Conservation (phyloP, 2,329 filamentous ascomycete genomes). For the Pseudopithomyces maydicus region DNA sequence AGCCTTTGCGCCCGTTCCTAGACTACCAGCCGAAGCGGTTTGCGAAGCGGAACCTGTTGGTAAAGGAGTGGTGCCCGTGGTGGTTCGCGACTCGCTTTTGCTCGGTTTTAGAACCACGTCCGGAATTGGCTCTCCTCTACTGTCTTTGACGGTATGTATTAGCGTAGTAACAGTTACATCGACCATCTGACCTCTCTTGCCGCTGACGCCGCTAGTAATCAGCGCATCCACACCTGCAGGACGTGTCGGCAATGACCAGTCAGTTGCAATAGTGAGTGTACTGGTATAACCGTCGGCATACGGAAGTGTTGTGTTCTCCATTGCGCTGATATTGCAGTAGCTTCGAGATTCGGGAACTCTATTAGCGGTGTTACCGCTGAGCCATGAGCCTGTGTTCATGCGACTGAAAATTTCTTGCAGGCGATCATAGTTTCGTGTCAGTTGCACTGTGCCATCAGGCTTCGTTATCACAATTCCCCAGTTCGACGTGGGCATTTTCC, state of each 20-base stretch:
- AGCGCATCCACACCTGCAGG: slow-evolving; percentile 14
- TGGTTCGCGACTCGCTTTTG: slow-evolving; percentile 6
- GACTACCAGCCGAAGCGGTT: too few species aligned
- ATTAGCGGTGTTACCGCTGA: background rate
- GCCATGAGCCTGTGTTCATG: slow-evolving; percentile 9
- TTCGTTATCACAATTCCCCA: background rate
- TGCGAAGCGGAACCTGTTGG: too few species aligned
- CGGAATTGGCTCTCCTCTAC: slow-evolving; percentile 7
- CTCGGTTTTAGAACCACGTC: slow-evolving; percentile 10
- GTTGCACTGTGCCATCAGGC: slow-evolving; percentile 4
- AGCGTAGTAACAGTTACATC: slow-evolving; percentile 17
- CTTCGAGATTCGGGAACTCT: background rate
- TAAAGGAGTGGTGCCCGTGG: background rate
- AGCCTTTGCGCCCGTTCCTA: background rate
- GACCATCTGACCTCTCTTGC: slow-evolving; percentile 18
- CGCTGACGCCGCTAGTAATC: slow-evolving; percentile 13
- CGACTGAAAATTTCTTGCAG: slow-evolving; percentile 10
- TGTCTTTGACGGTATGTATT: slow-evolving; percentile 10
- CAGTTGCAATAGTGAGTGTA: slow-evolving; percentile 12
- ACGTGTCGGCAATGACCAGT: slow-evolving; percentile 16
- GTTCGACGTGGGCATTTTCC: background rate
- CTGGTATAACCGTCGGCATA: background rate
- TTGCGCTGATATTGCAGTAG: too few species aligned
- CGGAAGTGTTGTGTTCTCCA: too few species aligned
- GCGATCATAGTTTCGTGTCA: slow-evolving; percentile 13